Evolutionary conservation across 768 basidiomycete species (phyloP).

Genomic region (Vararia minispora): DNA sequence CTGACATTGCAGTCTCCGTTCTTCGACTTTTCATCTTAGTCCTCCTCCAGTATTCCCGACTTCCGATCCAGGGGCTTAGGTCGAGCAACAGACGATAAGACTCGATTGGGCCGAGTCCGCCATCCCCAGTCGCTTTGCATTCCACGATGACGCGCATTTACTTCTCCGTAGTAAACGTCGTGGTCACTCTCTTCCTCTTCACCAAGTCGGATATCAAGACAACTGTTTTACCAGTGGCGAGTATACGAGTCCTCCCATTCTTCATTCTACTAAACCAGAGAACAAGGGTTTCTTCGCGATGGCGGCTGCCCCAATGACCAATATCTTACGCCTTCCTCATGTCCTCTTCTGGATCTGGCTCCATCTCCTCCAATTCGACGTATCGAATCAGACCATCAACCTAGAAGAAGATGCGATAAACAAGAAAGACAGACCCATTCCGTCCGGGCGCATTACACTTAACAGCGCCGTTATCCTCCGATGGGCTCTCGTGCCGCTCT

Average conservation of each 20-base stretch:
- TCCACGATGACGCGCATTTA: no score
- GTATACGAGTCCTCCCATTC: slow-evolving; percentile 1
- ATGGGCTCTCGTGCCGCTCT: slow-evolving; percentile 17
- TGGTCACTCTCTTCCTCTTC: slow-evolving; percentile 11
- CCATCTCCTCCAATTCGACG: slow-evolving; percentile 18
- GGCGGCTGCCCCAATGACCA: slow-evolving; percentile 5
- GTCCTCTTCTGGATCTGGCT: slow-evolving; percentile 19
- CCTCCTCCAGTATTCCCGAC: no score
- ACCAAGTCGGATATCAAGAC: slow-evolving; percentile 15
- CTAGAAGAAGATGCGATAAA: slow-evolving; percentile 18
- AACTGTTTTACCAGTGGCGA: slow-evolving; percentile 11
- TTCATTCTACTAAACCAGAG: slow-evolving; percentile 3
- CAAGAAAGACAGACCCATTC: slow-evolving; percentile 21
- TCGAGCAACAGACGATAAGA: no score
- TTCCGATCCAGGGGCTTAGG: no score
- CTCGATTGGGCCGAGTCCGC: no score
- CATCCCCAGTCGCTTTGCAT: no score
- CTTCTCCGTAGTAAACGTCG: no score
- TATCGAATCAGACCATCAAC: slow-evolving; percentile 18
- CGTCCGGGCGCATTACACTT: slow-evolving; percentile 16
- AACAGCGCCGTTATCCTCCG: slow-evolving; percentile 12
- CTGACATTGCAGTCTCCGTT: no score
- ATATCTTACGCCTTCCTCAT: not conserved
- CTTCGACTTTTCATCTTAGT: no score
- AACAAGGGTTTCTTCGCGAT: slow-evolving; percentile 7